Evolutionary conservation across 371 early-diverging fungal genomes (phyloP), one percentile per base, ranked within the genome.

Genomic region (Rhizopus delemar): DNA sequence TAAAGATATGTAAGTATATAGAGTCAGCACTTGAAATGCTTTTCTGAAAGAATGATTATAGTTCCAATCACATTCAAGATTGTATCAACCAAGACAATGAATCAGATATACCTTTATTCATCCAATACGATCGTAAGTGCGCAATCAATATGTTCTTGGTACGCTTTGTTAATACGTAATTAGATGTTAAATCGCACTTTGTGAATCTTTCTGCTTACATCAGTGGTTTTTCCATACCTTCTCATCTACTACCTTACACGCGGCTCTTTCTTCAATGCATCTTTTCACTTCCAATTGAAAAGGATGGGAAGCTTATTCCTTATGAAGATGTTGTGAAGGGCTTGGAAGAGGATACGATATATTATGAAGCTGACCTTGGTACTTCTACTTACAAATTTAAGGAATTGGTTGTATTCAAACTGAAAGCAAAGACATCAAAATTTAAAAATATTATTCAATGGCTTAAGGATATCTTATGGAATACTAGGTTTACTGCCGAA

Each of bases 131-230:
- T 53, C 83, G 86, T 84, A 80, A 60, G 81, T 77, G 6, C 8
- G 33, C 29, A 13, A 8, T 32, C 22, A 33, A 8, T 29, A 8
- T 35, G n/a, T 15, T 13, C 8, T n/a, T 46, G 29, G 13, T 36
- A 8, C 31, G 36, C 32, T 28, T 29, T 34, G 50, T 8, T 28
- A 33, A 49, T n/a, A 11, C 8, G 29, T 7, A 48, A 29, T 8
- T 63, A 86, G 86, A 85, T 53, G 77, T 86, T 50, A 78, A 81
- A 32, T 86, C 87, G 0, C 76, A 76, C 46, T 88, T 88, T 54
- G 62, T 84, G 36, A 80, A 82, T 41, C 34, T 84, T 12, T 76
- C 83, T 5, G 68, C 83, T 9, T 76, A 74, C 55, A 68, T 86
- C 48, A 74, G 71, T 28, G 72, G 84, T 3, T 59, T 80, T 0